phyloP scores from a whole-genome alignment of 148 eudicot species.

The Cornus kousa region DNA sequence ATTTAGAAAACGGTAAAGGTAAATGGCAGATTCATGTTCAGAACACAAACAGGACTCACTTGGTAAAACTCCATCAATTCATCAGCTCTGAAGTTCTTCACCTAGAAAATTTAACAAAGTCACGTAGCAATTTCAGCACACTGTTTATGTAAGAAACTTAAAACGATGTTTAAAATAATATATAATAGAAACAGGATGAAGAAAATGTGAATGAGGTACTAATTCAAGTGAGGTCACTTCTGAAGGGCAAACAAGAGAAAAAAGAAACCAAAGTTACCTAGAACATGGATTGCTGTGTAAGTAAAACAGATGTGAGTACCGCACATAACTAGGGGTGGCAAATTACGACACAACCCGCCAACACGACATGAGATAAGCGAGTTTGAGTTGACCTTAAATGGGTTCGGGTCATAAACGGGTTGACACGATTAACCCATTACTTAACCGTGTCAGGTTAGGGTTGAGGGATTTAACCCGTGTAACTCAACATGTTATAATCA shows the following conservation, averaged over 20 bases:
- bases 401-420: no score
- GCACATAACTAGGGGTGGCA: background rate
- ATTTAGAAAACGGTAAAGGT: background rate
- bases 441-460: no score
- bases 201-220: background rate
- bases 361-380: no score
- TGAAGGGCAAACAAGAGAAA: background rate
- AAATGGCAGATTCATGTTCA: background rate
- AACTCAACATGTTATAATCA: no score
- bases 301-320: background rate
- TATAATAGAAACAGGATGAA: background rate
- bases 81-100: slow-evolving; percentile 71
- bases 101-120: slow-evolving; percentile 35
- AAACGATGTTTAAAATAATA: background rate
- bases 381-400: no score
- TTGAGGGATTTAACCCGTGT: no score
- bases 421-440: no score
- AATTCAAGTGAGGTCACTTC: background rate
- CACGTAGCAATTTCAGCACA: slow-evolving; percentile 5
- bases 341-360: no score
- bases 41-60: slow-evolving; percentile 33
- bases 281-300: background rate
- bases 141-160: background rate
- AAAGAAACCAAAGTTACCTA: background rate
- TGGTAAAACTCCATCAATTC: slow-evolving; percentile 93